These are phyloP conservation scores for Vitellaria paradoxa DNA, from an alignment of 179 eudicot genomes.

Conservation along the genomic window DNA sequence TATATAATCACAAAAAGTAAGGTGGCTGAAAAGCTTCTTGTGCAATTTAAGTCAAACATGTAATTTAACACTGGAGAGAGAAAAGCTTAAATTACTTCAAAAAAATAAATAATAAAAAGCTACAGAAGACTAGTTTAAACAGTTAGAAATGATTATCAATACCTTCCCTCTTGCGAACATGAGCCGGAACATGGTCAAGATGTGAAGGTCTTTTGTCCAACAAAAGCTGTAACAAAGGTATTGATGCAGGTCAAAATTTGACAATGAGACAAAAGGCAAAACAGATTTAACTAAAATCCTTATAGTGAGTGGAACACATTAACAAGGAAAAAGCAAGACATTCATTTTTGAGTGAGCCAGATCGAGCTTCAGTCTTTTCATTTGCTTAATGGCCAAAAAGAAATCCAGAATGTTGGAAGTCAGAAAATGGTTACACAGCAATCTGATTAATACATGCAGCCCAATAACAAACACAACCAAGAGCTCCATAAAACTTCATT, in stretches of 20 bases:
- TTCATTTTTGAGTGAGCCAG: neutral
- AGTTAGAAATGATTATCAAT: neutral
- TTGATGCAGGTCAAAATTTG: neutral
- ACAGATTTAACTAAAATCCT: neutral
- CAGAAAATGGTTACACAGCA: neutral
- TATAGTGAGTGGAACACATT: neutral
- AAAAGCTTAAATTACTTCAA: neutral
- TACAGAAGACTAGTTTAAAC: neutral
- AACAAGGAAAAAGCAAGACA: neutral
- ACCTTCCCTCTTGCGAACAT: slow-evolving; percentile 36
- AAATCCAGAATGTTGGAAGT: neutral
- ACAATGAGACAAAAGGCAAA: neutral
- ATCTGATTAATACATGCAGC: neutral
- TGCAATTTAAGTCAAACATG: neutral
- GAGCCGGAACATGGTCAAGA: slow-evolving; percentile 25
- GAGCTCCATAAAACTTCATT: too few species aligned
- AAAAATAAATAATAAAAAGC: too few species aligned
- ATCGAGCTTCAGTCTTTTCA: neutral
- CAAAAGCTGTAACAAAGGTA: slow-evolving; percentile 35
- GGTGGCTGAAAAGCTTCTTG: neutral
- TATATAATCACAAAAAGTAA: neutral
- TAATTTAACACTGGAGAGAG: neutral
- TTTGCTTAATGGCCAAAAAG: neutral
- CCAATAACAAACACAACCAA: too few species aligned
- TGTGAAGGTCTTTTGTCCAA: slow-evolving; percentile 39